Conservation (phyloP, 2,329 filamentous ascomycete genomes). For the Aspergillus aculeatinus region DNA sequence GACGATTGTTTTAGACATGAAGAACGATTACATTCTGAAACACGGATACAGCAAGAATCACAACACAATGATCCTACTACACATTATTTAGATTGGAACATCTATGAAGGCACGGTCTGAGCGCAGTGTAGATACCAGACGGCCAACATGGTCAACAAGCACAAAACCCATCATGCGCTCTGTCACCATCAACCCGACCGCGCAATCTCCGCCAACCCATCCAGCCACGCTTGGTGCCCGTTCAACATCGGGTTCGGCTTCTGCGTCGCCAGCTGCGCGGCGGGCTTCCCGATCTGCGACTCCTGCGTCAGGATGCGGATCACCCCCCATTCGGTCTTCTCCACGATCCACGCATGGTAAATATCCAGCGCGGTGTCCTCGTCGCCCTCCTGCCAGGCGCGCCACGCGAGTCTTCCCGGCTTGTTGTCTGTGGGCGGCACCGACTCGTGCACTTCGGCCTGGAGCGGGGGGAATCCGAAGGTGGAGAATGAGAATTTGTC, state of each 20-base stretch:
- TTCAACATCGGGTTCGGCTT: conserved; percentile 10
- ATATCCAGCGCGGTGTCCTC: conserved; percentile 6
- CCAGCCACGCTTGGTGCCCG: conserved; percentile 10
- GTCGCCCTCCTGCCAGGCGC: conserved; percentile 8
- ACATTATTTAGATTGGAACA: too few relatives aligned
- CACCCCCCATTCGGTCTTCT: conserved; percentile 6
- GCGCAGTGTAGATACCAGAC: too few relatives aligned
- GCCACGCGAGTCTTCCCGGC: conserved; percentile 7
- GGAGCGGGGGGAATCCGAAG: conserved; percentile 8
- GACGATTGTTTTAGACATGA: too few relatives aligned
- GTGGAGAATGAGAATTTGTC: conserved; percentile 7
- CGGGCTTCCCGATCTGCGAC: conserved; percentile 8
- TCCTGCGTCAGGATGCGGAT: conserved; percentile 8
- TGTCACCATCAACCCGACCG: not conserved
- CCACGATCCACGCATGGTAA: conserved; percentile 11
- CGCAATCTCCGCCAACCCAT: conserved; percentile 34
- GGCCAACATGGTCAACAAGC: not conserved
- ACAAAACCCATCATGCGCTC: not conserved
- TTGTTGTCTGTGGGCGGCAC: not conserved
- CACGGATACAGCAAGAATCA: too few relatives aligned
- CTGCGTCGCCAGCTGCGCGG: not conserved
- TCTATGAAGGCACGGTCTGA: too few relatives aligned
- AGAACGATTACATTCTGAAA: too few relatives aligned
- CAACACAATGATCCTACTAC: too few relatives aligned
- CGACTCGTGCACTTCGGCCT: not conserved